Evolutionary conservation across 371 early-diverging fungal genomes (phyloP).

Genomic region (Mortierella polycephala): DNA sequence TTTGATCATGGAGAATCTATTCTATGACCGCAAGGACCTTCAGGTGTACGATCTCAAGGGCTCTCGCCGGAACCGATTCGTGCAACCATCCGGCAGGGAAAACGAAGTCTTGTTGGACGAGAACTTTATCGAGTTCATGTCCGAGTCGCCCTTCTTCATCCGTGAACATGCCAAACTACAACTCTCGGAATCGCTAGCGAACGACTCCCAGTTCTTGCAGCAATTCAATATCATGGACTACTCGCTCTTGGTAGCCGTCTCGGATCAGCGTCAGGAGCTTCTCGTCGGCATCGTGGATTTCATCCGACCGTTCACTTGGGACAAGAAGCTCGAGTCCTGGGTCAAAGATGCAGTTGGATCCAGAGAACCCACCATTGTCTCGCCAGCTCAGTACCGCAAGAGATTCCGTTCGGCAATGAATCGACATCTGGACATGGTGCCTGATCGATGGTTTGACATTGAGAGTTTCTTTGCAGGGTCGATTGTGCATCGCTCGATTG

Average conservation of each 20-base stretch:
- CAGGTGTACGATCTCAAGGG: constrained; percentile 96
- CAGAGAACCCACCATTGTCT: constrained; percentile 92
- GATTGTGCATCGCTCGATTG: constrained; percentile 29
- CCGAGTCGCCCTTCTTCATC: constrained; percentile 88
- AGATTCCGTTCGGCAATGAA: constrained; percentile 93
- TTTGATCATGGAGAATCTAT: constrained; percentile 95
- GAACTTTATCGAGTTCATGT: constrained; percentile 88
- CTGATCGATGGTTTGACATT: constrained; percentile 50
- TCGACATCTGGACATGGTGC: constrained; percentile 53
- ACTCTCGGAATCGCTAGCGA: constrained; percentile 81
- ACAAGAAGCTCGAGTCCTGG: constrained; percentile 94
- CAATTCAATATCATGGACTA: constrained; percentile 96
- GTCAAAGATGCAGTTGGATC: constrained; percentile 94
- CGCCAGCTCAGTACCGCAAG: constrained; percentile 91
- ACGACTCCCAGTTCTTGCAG: constrained; percentile 91
- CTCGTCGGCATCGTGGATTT: constrained; percentile 96
- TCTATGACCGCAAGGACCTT: constrained; percentile 79
- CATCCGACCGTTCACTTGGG: constrained; percentile 97
- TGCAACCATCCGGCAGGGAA: constrained; percentile 83
- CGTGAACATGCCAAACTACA: constrained; percentile 87
- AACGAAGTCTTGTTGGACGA: constrained; percentile 93
- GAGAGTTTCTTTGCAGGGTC: constrained; percentile 23
- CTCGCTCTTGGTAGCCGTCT: constrained; percentile 87
- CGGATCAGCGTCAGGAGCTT: constrained; percentile 82
- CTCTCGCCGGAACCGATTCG: constrained; percentile 92